Evolutionary conservation across 148 eudicot genomes (phyloP).

Genomic region (Selenicereus undatus): DNA sequence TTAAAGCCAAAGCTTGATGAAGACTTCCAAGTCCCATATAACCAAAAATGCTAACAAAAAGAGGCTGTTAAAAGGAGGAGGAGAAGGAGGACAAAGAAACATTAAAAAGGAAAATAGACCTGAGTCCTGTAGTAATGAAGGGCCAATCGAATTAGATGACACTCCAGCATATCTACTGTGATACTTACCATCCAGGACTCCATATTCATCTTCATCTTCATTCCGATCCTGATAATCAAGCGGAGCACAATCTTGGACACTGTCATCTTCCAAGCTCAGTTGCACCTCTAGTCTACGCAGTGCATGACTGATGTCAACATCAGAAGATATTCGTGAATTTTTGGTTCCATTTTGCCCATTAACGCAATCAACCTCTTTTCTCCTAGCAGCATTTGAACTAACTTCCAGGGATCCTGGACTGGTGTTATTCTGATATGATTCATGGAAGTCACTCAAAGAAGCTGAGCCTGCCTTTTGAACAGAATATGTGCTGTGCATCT

Average conservation of each 20-base stretch:
- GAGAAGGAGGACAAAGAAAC: not conserved
- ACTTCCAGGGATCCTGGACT: constrained; percentile 75
- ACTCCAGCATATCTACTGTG: constrained; percentile 28
- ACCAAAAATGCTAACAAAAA: not conserved
- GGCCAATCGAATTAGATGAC: constrained; percentile 29
- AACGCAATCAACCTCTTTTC: constrained; percentile 29
- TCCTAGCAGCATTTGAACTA: constrained; percentile 43
- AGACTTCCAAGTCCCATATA: not conserved
- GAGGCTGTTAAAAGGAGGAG: not conserved
- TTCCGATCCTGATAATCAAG: constrained; percentile 37
- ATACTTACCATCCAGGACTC: constrained; percentile 26
- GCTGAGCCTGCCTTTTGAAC: constrained; percentile 43
- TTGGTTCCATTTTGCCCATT: constrained; percentile 31
- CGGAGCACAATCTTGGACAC: constrained; percentile 38
- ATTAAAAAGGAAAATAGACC: constrained; percentile 30
- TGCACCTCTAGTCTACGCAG: constrained; percentile 67
- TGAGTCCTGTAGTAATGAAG: constrained; percentile 29
- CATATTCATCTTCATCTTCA: constrained; percentile 37
- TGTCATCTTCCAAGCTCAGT: constrained; percentile 80
- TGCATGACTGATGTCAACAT: constrained; percentile 56
- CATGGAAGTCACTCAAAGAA: constrained; percentile 34
- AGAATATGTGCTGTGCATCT: constrained; percentile 45
- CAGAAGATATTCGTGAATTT: constrained; percentile 36
- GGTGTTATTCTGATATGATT: constrained; percentile 38
- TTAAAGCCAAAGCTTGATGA: not conserved